A percentile compares a stretch with the other conserved stretches of the same genome.
phyloP scores from a whole-genome alignment of 257 asterid genomes.

The Vinca minor region DNA sequence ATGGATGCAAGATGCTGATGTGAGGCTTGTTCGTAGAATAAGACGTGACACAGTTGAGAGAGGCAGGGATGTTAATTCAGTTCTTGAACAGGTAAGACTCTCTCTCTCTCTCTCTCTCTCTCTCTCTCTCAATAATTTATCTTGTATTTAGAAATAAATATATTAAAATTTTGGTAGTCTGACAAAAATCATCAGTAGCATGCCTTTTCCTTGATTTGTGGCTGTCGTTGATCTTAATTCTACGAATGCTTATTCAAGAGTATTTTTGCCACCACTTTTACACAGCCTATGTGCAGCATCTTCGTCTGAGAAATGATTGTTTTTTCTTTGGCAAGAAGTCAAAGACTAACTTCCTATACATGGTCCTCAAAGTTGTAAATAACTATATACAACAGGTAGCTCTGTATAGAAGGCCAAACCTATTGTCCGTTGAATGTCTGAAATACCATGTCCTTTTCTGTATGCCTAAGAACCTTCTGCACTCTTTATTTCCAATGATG shows the following conservation, averaged over 20 bases:
- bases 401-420: not conserved
- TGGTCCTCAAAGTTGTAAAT: not conserved
- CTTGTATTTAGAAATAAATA: not conserved
- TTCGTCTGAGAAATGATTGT: not conserved
- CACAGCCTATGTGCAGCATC: not conserved
- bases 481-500: not conserved
- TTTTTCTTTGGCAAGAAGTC: not conserved
- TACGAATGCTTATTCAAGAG: not conserved
- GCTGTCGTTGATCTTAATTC: not conserved
- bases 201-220: not conserved
- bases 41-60: conserved; percentile 93
- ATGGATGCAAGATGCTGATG: conserved; percentile 63
- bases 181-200: not conserved
- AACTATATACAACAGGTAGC: not conserved
- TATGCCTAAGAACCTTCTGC: not conserved
- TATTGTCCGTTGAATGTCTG: not conserved
- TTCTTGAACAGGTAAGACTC: conserved; percentile 85
- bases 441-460: not conserved
- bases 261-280: not conserved
- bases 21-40: conserved; percentile 99
- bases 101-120: too few relatives aligned
- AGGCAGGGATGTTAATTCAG: conserved; percentile 94
- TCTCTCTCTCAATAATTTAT: not conserved
- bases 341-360: not conserved
- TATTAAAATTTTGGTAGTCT: not conserved